Conservation (phyloP, 2,329 filamentous ascomycete species). For the Dothiorella sarmentorum region DNA sequence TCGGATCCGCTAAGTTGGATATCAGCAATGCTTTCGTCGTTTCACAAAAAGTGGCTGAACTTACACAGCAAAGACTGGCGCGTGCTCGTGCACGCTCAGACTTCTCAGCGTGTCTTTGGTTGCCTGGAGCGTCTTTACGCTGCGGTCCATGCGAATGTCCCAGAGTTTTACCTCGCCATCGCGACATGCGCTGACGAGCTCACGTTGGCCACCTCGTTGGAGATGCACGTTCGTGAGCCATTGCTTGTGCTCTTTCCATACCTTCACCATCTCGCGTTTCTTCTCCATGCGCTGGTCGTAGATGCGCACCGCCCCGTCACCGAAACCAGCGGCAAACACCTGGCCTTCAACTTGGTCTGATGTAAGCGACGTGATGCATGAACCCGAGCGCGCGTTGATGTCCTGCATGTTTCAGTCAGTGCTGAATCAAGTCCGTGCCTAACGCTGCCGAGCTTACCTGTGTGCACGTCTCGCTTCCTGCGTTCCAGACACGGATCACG, state of each 20-base stretch:
- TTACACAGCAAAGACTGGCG: conserved; percentile 92
- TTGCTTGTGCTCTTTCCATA: conserved; percentile 93
- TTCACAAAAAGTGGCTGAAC: conserved; percentile 34
- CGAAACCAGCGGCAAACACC: conserved; percentile 93
- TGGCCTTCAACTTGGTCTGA: conserved; percentile 98
- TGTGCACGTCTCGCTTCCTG: conserved; percentile 85
- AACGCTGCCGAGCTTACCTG: conserved; percentile 48
- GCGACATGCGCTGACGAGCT: conserved; percentile 83
- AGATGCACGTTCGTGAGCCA: conserved; percentile 97
- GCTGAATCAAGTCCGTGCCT: background rate
- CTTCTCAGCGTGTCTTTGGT: conserved; percentile 78
- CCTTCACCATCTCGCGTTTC: conserved; percentile 88
- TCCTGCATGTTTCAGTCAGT: conserved; percentile 50
- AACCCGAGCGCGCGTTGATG: conserved; percentile 89
- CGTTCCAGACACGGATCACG: conserved; percentile 94
- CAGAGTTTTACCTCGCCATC: conserved; percentile 93
- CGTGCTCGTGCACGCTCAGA: conserved; percentile 89
- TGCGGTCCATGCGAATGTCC: conserved; percentile 86
- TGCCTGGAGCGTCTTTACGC: conserved; percentile 69
- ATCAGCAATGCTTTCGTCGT: background rate
- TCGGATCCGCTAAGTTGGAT: conserved; percentile 75
- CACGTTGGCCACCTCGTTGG: conserved; percentile 89
- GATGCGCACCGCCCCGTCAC: conserved; percentile 88
- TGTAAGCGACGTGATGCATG: conserved; percentile 91
- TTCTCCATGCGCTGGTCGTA: conserved; percentile 85